Base-by-base conservation (phyloP, 306 rosid genomes). In the Boehmeria nivea region DNA sequence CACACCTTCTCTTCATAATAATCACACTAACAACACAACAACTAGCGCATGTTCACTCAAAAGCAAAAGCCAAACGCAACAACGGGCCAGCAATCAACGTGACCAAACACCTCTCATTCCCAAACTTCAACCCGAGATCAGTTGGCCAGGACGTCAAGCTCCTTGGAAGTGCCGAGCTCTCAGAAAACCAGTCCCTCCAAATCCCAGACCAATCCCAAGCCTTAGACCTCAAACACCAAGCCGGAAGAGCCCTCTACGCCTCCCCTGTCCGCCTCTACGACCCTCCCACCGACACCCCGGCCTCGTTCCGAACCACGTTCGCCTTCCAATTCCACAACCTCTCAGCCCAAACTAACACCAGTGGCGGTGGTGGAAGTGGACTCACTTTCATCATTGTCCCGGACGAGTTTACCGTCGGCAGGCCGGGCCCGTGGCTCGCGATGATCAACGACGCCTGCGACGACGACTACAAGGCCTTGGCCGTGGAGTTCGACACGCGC, bases 401-500 rank as follows among this genome's bases (percentile, higher is more conserved):
- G 0, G 95, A 87, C 18, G 95, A 87, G 66, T 81, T 87, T 72
- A 87, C 95, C 1, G 82, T 87, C 0, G 95, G 95, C 51, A 70
- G 95, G 68, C 61, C 86, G 3, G 95, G 95, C 15, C 83, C 86
- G 0, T 87, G 93, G 93, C 93, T 87, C 18, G 95, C 66, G 24
- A 83, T 87, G 95, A 79, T 87, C 48, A 87, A 87, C 58, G 95
- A 87, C 50, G 95, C 84, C 6, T 87, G 93, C 14, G 79, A 83
- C 11, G 77, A 61, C 3, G 72, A 78, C 13, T 86, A 86, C 58
- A 83, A 80, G 61, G 80, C 81, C 0, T 81, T 83, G 58, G 95
- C 87, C 0, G 59, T 86, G 0, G 95, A 86, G 10, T 86, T 86
- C 22, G 95, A 83, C 72, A 86, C 95, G 0, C 77, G 85, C 39